These are phyloP conservation scores for Exophiala mesophila DNA, from an alignment of 2,329 filamentous ascomycete species.

Conservation along the genomic window DNA sequence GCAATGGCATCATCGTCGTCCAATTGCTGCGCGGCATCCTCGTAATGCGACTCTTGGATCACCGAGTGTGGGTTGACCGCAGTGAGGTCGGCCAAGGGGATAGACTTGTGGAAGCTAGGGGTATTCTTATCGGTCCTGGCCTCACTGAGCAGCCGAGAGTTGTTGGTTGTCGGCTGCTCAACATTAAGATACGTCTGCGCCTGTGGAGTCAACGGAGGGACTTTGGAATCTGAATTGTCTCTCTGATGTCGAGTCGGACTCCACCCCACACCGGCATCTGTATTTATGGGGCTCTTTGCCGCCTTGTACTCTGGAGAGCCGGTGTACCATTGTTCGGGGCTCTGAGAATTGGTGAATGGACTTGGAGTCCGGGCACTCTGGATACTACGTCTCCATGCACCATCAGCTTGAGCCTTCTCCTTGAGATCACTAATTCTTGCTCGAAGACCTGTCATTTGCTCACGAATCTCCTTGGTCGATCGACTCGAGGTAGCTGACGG, in stretches of 20 bases:
- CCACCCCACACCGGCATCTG: slow-evolving; percentile 33
- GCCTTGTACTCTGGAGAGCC: slow-evolving; percentile 36
- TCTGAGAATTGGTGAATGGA: slow-evolving; percentile 66
- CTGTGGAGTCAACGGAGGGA: slow-evolving; percentile 22
- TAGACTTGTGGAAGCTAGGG: slow-evolving; percentile 19
- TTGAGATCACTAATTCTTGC: slow-evolving; percentile 77
- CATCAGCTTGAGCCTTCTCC: slow-evolving; percentile 74
- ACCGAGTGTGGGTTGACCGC: slow-evolving; percentile 15
- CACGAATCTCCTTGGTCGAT: slow-evolving; percentile 55
- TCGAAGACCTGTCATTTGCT: slow-evolving; percentile 80
- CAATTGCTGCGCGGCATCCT: slow-evolving; percentile 40
- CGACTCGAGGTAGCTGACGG: slow-evolving; percentile 19
- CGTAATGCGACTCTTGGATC: slow-evolving; percentile 36
- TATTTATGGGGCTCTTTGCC: slow-evolving; percentile 33
- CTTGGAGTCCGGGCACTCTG: slow-evolving; percentile 71
- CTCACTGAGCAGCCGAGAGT: slow-evolving; percentile 18
- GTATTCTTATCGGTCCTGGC: slow-evolving; percentile 26
- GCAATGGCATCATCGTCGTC: slow-evolving; percentile 32
- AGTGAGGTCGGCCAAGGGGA: slow-evolving; percentile 23
- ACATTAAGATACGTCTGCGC: slow-evolving; percentile 16
- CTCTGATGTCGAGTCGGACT: slow-evolving; percentile 17
- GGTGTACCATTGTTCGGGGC: slow-evolving; percentile 51
- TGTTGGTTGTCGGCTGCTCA: slow-evolving; percentile 18
- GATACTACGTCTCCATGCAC: slow-evolving; percentile 68
- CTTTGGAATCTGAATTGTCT: slow-evolving; percentile 11